Evolutionary conservation across 192 early-diverging fungal species (phyloP).

Genomic region (Backusella tuberculispora): DNA sequence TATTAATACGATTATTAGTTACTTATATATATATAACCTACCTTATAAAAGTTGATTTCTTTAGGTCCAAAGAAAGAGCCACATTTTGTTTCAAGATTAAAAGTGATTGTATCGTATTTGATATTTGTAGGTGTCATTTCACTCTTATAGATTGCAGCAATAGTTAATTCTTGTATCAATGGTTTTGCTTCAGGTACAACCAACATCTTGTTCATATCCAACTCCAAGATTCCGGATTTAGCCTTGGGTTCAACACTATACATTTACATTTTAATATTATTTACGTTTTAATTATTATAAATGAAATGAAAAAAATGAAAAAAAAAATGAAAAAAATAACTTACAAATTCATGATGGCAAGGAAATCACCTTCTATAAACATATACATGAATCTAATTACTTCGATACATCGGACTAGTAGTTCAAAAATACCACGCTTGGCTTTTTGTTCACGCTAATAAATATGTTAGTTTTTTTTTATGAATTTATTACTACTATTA

Average conservation of each 20-base stretch:
- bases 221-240: not conserved
- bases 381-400: conserved; percentile 27
- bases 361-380: conserved; percentile 19
- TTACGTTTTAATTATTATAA: no score
- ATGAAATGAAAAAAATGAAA: no score
- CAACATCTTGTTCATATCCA: conserved; percentile 34
- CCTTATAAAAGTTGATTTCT: conserved; percentile 38
- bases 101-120: conserved; percentile 20
- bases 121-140: not conserved
- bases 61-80: conserved; percentile 22
- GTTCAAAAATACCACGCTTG: conserved; percentile 28
- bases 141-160: conserved; percentile 25
- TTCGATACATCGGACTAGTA: conserved; percentile 31
- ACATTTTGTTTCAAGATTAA: conserved; percentile 19
- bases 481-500: not conserved
- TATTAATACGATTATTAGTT: not conserved
- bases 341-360: conserved; percentile 17
- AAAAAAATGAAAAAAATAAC: not conserved
- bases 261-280: not conserved
- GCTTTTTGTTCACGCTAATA: conserved; percentile 33
- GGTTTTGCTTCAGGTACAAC: conserved; percentile 17
- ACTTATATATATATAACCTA: conserved; percentile 3
- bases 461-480: not conserved
- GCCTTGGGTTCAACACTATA: not conserved
- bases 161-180: conserved; percentile 30